Evolutionary conservation across 495 filamentous ascomycete genomes (phyloP).

Genomic region (Hypoxylon lenormandii): DNA sequence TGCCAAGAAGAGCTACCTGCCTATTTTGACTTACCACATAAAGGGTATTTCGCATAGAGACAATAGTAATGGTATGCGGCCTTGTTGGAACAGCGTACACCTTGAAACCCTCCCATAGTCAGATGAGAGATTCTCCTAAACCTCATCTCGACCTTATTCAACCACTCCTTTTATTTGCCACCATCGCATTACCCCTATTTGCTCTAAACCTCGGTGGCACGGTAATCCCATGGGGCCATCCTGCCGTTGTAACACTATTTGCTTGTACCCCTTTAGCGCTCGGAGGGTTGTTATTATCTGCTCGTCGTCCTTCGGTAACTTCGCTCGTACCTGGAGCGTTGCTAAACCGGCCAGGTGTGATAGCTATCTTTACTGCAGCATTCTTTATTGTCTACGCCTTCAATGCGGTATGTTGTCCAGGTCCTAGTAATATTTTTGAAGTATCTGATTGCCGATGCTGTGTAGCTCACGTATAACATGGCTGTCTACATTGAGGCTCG

Average conservation of each 20-base stretch:
- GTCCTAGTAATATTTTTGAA: not conserved
- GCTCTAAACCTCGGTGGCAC: conserved; percentile 4
- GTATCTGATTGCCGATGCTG: not conserved
- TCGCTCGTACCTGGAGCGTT: not conserved
- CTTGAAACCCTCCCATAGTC: not conserved
- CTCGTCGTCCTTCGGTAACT: not conserved
- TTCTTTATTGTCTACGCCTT: conserved; percentile 10
- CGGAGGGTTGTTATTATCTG: not conserved
- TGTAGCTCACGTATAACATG: conserved; percentile 16
- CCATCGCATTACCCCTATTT: conserved; percentile 10
- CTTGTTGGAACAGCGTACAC: not conserved
- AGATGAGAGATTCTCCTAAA: not conserved
- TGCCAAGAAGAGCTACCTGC: not conserved
- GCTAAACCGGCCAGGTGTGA: not conserved
- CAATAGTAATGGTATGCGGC: conserved; percentile 10
- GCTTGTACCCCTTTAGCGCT: conserved; percentile 7
- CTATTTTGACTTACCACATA: not conserved
- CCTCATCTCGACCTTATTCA: conserved; percentile 6
- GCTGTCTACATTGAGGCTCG: conserved; percentile 10
- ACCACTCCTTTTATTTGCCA: not conserved
- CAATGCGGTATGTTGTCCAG: not conserved
- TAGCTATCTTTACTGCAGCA: not conserved
- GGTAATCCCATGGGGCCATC: conserved; percentile 3
- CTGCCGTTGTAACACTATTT: conserved; percentile 1
- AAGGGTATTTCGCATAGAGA: conserved; percentile 12